These are phyloP conservation scores for Cladorrhinum sp. DNA, from an alignment of 2,329 filamentous ascomycete genomes.

Conservation along the genomic window DNA sequence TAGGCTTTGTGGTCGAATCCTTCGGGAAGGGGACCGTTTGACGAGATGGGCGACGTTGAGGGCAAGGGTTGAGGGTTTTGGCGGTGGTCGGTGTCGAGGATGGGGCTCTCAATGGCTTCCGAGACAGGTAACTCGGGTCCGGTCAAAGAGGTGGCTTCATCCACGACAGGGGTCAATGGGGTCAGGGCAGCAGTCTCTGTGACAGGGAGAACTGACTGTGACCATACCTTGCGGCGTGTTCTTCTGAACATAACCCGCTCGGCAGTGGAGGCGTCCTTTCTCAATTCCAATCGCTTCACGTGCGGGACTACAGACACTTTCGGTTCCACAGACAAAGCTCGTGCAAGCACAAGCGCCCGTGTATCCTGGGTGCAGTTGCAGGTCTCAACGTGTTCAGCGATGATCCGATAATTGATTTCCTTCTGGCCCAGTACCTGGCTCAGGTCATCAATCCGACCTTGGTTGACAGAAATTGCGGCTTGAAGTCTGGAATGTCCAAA, in stretches of 20 bases:
- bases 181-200: constrained; percentile 1
- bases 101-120: background rate
- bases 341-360: background rate
- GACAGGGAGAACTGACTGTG: constrained; percentile 3
- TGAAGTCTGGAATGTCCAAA: background rate
- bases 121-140: background rate
- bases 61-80: background rate
- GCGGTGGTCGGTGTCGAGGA: background rate
- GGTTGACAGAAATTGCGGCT: background rate
- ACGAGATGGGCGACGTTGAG: background rate
- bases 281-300: background rate
- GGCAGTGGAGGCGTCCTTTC: background rate
- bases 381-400: background rate
- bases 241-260: background rate
- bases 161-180: constrained; percentile 1
- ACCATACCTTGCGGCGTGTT: background rate
- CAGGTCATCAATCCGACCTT: background rate
- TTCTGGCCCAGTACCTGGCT: background rate
- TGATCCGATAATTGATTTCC: background rate
- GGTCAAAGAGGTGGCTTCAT: background rate
- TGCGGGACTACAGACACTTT: background rate
- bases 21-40: background rate
- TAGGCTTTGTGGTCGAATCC: background rate
- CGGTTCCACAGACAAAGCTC: background rate
- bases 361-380: background rate